A percentile compares a stretch with the other conserved stretches of the same genome.
Evolutionary conservation across 1,284 basidiomycete genomes (phyloP).

Genomic region (Cryptococcus wingfieldii): DNA sequence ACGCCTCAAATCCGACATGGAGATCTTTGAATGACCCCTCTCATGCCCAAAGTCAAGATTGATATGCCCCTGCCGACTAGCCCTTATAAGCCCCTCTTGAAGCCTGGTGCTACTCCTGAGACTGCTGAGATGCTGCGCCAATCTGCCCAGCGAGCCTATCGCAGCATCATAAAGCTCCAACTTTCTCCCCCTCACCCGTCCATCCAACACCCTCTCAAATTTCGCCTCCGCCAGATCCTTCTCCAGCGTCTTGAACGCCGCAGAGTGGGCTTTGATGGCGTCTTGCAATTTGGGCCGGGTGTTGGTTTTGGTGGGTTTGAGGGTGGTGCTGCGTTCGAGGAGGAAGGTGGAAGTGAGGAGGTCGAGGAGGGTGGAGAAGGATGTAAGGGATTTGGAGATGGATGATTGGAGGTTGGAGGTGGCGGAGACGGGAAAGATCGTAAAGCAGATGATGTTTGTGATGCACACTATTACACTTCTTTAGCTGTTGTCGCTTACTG

Average conservation of each 20-base stretch:
- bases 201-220: conserved; percentile 65
- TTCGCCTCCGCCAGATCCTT: conserved; percentile 76
- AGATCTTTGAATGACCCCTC: conserved; percentile 4
- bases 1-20: not conserved
- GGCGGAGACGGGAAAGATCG: conserved; percentile 78
- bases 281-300: conserved; percentile 58
- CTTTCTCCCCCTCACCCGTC: conserved; percentile 50
- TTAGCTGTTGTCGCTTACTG: not conserved
- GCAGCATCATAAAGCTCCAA: conserved; percentile 73
- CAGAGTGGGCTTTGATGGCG: conserved; percentile 75
- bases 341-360: conserved; percentile 79
- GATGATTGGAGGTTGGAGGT: conserved; percentile 71
- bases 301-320: not conserved
- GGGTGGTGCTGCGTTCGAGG: conserved; percentile 57
- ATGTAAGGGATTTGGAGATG: conserved; percentile 79
- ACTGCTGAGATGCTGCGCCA: conserved; percentile 87
- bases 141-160: conserved; percentile 72
- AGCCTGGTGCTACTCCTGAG: conserved; percentile 74
- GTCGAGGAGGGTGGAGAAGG: conserved; percentile 75
- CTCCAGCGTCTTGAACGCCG: conserved; percentile 80
- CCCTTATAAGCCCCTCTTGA: conserved; percentile 71
- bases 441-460: conserved; percentile 77
- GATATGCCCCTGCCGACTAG: conserved; percentile 58
- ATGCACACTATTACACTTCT: conserved; percentile 52
- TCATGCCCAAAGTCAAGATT: conserved; percentile 33